A percentile compares a stretch with the other conserved stretches of the same genome.
Evolutionary conservation across 169 alveolate genomes (phyloP).

Genomic region (Plasmodium blacklocki): DNA sequence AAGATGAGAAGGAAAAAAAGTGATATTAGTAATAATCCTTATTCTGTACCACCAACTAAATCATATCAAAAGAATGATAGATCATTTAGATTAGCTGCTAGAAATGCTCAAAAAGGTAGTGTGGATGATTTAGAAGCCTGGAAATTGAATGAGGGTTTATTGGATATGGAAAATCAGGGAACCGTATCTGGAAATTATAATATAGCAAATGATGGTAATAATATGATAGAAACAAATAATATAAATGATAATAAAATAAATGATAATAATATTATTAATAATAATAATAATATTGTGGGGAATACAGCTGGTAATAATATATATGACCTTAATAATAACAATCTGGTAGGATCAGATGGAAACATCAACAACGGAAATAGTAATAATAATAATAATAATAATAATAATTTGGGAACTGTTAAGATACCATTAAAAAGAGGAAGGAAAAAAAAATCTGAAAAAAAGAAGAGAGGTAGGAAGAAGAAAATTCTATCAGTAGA

Average conservation of each 20-base stretch:
- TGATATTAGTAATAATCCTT: conserved; percentile 49
- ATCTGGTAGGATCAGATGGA: background rate
- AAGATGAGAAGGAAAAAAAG: conserved; percentile 37
- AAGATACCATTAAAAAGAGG: conserved; percentile 61
- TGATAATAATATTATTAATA: background rate
- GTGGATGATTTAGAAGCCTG: conserved; percentile 8
- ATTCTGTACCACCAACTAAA: conserved; percentile 29
- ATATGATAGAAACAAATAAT: background rate
- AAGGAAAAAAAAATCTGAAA: conserved; percentile 73
- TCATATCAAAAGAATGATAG: conserved; percentile 66
- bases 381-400: background rate
- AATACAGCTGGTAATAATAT: background rate
- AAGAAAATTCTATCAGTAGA: conserved; percentile 26
- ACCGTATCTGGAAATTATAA: background rate
- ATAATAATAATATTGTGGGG: background rate
- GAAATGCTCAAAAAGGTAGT: conserved; percentile 71
- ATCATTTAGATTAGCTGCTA: conserved; percentile 61
- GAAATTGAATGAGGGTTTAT: background rate
- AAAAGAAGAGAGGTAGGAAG: conserved; percentile 74
- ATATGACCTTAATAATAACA: background rate
- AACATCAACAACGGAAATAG: background rate
- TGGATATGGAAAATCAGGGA: background rate
- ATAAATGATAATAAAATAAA: background rate
- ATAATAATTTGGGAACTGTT: conserved; percentile 1
- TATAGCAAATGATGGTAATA: background rate